phyloP scores from a whole-genome alignment of 2,329 filamentous ascomycete genomes.

The Beauveria asiatica region DNA sequence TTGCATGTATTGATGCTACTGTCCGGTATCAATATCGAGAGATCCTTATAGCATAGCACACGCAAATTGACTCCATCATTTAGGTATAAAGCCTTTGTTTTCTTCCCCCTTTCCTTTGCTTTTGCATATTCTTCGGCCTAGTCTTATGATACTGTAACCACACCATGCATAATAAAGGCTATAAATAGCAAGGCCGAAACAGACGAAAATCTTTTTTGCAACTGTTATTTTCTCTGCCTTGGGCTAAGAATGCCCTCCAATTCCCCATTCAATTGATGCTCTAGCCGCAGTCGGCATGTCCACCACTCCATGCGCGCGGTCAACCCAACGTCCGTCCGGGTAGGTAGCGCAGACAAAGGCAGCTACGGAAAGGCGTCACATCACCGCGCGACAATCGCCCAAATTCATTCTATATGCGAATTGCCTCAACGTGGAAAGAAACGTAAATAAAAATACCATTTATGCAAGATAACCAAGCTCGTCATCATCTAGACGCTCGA shows the following conservation, averaged over 20 bases:
- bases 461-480: conserved; percentile 91
- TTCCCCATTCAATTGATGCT: neutral
- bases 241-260: neutral
- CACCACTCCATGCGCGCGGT: neutral
- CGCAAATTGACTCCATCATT: too few relatives aligned
- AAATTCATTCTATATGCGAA: neutral
- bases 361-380: neutral
- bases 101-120: too few relatives aligned
- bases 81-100: too few relatives aligned
- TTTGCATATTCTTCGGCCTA: too few relatives aligned
- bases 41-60: neutral
- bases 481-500: conserved; percentile 90
- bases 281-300: neutral
- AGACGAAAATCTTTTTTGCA: neutral
- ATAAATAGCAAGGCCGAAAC: neutral
- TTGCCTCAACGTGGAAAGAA: neutral
- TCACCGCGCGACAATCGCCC: neutral
- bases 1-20: neutral
- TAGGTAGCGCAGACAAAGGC: neutral
- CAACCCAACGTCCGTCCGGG: too few relatives aligned
- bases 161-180: neutral
- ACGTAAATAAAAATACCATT: neutral
- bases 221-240: neutral
- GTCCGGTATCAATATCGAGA: neutral
- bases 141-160: too few relatives aligned